These are phyloP conservation scores for Chaetomiaceae sp. DNA, from an alignment of 2,329 filamentous ascomycete species.

Conservation along the genomic window DNA sequence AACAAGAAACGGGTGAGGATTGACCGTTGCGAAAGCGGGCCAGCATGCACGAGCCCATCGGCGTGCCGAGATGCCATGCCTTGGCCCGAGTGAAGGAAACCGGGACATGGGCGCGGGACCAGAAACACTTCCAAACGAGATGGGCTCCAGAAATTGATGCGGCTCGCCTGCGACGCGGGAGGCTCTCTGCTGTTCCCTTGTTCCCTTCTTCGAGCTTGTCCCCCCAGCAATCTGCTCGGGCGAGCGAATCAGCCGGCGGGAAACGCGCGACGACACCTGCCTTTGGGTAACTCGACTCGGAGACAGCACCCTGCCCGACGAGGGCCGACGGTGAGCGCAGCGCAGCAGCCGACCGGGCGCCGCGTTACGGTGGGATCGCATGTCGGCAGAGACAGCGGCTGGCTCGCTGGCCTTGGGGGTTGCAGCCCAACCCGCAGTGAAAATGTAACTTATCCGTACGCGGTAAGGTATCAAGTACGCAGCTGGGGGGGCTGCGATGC, in stretches of 20 bases:
- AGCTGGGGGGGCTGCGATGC: not conserved
- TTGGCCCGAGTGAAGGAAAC: no score
- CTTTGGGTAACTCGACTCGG: no score
- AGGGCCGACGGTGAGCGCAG: conserved; percentile 10
- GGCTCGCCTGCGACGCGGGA: not conserved
- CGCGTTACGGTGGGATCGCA: conserved; percentile 17
- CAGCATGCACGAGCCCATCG: conserved; percentile 12
- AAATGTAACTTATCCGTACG: not conserved
- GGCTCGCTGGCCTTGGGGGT: conserved; percentile 12
- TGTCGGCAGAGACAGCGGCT: conserved; percentile 24
- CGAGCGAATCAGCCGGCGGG: conserved; percentile 23
- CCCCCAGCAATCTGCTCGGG: conserved; percentile 4
- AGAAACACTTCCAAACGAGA: no score
- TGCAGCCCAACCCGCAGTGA: conserved; percentile 6
- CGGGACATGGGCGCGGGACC: no score
- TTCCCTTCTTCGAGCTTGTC: not conserved
- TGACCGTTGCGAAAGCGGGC: conserved; percentile 3
- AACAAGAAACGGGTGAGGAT: not conserved
- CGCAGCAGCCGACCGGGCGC: conserved; percentile 15
- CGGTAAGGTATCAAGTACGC: no score
- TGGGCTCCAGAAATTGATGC: not conserved
- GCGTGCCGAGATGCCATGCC: no score
- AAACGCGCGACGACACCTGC: no score
- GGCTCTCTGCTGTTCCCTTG: not conserved
- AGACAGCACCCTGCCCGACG: no score